Evolutionary conservation across 805 yeast genomes (phyloP), one percentile per base, ranked within the genome.

Genomic region (Nakazawaea anatomiae): DNA sequence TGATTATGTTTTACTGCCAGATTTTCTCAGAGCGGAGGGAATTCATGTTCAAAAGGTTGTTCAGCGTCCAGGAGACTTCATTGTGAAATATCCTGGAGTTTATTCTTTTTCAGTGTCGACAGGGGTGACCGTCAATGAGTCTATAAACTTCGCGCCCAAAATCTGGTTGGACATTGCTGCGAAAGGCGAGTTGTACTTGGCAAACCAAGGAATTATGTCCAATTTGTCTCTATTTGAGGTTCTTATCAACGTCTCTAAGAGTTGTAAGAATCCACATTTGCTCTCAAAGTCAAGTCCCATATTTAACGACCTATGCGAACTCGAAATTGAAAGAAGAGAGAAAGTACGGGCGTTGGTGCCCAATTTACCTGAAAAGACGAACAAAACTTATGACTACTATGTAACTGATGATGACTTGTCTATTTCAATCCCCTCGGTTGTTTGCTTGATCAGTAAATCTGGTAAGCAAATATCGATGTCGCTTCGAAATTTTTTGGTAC

Each of bases 51-150:
- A 71, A 42, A 72, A 76, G 5, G 66, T 77, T 0, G 60, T 72
- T n/a, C 91, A 85, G 60, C 70, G 69, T 39, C 81, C 84, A 0
- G 87, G 88, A 1, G 87, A 85, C 36, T 72, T 74, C 50, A 65
- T 86, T 5, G 67, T 84, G 52, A 80, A 75, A 51, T 81, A 67
- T 55, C 89, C 91, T 0, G 71, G 72, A 50, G 59, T 78, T 0
- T 84, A 79, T 59, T 68, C 83, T 1, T 62, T 80, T 11, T 66
- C 62, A 4, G 60, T 83, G 3, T 79, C 84, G 0, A 61, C 79
- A 12, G 90, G 89, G 0, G 72, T 80, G 47, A 73, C 74, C 41
- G 62, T 83, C 5, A 74, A 77, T 48, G 87, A 85, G 62, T 71
- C 74, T 36, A 79, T 76, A 3, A 73, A 75, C 50, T 76, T 84